phyloP scores from a whole-genome alignment of 176 grass and related monocot genomes.

The Tillandsia fasciculata region DNA sequence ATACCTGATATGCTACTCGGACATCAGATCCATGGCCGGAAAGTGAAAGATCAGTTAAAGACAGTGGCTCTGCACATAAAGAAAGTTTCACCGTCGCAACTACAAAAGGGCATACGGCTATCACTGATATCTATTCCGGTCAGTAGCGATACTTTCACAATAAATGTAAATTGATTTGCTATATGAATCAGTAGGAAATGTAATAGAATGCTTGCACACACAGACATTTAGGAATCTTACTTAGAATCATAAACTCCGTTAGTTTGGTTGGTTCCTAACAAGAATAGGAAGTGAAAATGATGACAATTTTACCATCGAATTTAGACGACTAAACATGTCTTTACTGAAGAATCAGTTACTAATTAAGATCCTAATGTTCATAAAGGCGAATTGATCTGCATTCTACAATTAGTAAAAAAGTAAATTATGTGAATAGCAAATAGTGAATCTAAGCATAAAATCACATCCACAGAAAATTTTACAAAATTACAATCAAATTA shows the following conservation, averaged over 20 bases:
- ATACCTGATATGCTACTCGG: conserved; percentile 57
- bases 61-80: conserved; percentile 30
- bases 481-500: conserved; percentile 9
- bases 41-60: conserved; percentile 25
- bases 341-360: no score
- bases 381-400: not conserved
- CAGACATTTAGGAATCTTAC: no score
- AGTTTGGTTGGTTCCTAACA: no score
- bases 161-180: not conserved
- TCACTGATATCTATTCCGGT: conserved; percentile 5
- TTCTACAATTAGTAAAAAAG: not conserved
- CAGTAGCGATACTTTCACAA: not conserved
- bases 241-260: no score
- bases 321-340: no score
- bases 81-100: not conserved
- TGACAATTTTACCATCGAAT: no score
- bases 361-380: no score
- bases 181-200: no score
- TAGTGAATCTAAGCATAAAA: not conserved
- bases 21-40: conserved; percentile 27
- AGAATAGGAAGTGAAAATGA: no score
- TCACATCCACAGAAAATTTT: not conserved
- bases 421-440: not conserved
- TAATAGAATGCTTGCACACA: no score
- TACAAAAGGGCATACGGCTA: not conserved